Evolutionary conservation across 31 red algal genomes (phyloP), one percentile per base, ranked within the genome.

Genomic region (Porphyra umbilicalis): DNA sequence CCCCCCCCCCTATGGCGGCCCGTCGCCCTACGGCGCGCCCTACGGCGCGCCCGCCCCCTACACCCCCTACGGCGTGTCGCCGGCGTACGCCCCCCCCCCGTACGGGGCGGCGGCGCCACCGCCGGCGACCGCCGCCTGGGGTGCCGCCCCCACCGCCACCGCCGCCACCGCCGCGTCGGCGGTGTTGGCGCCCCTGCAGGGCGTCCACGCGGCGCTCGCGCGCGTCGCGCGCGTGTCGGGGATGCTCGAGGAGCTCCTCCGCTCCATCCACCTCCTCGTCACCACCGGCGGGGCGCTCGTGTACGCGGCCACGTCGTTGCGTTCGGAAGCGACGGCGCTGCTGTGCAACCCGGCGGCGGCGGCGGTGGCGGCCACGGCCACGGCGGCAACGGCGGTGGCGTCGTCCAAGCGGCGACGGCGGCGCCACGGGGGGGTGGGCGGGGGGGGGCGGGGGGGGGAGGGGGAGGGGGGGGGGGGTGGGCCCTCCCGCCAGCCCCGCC

Each of bases 191-290:
- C 85, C 88, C 35, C 68, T 96, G 75, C 78, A 82, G 1, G 84
- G 86, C 34, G 39, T 98, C 75, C 96, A 98, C 37, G 77, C 90
- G 25, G 92, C 89, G 31, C 93, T 98, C 93, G 85, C 91, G 34
- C 74, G 88, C 34, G 88, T 98, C 37, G 96, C 96, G 13, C 87
- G 96, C 14, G 83, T 98, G 31, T 94, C 96, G 13, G 88, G 91
- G 31, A 85, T 98, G 82, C 78, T 98, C 34, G 96, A 98, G 76
- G 96, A 98, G 77, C 82, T 92, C n/a, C 82, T 98, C 37, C 90
- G 95, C 77, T 92, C 91, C 85, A 78, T 97, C 40, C 91, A 94
- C 86, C 84, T 97, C 39, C 79, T 98, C 30, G 95, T 98, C 71
- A 71, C 57, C 57, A 71, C 57, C 20, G 57, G 57, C 11, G 57